Percentiles rank a stretch among this genome's conserved stretches.
These are phyloP conservation scores for Piper longum DNA, from an alignment of 164 flowering plant species.

Conservation along the genomic window DNA sequence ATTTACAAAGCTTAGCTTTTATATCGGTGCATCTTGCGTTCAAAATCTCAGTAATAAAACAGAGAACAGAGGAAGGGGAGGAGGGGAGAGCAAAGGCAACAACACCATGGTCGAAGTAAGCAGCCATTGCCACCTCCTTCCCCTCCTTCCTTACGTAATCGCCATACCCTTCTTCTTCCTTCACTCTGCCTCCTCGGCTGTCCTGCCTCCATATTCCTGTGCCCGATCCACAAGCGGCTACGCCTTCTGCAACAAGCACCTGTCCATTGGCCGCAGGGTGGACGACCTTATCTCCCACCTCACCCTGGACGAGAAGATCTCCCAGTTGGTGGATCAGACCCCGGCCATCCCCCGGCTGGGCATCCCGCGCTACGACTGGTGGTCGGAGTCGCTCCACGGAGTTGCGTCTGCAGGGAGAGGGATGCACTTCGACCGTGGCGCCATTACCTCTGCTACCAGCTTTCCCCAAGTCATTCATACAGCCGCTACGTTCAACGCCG, in stretches of 20 bases:
- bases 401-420: constrained; percentile 38
- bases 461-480: constrained; percentile 87
- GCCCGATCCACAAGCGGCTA: constrained; percentile 28
- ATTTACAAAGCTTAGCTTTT: no score
- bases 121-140: background rate
- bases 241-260: constrained; percentile 40
- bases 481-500: constrained; percentile 58
- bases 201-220: constrained; percentile 50
- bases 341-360: constrained; percentile 66
- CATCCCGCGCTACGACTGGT: constrained; percentile 74
- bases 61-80: background rate
- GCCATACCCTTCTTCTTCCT: constrained; percentile 5
- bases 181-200: constrained; percentile 3
- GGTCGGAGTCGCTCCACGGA: constrained; percentile 81
- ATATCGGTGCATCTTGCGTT: background rate
- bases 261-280: constrained; percentile 43
- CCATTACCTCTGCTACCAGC: constrained; percentile 51
- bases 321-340: constrained; percentile 61
- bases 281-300: constrained; percentile 59
- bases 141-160: constrained; percentile 3
- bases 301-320: constrained; percentile 70
- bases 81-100: background rate
- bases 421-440: constrained; percentile 27
- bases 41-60: background rate
- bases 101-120: background rate